Base-by-base conservation (phyloP, 768 basidiomycete genomes). In the Saitozyma podzolica region DNA sequence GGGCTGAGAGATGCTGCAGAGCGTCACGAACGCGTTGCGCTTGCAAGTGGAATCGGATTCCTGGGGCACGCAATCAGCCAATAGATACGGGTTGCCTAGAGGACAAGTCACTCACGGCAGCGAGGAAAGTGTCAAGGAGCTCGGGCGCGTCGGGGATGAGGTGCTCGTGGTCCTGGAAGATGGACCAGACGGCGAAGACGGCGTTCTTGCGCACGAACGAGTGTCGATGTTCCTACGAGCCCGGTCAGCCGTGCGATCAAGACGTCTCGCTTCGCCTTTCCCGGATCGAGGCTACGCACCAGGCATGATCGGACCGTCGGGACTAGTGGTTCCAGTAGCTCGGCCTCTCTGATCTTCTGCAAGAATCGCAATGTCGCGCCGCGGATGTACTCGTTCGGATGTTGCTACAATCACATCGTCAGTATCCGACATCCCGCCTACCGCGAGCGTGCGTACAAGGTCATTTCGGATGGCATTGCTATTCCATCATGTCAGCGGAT, bases 311-410 rank as follows among this genome's bases (percentile, higher is more conserved):
- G 88, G 77, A 91, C 92, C 48, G 89, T 92, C 11, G 96, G 96
- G 63, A 98, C 85, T 64, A 98, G 86, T 29, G 96, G 96, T 82
- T 98, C 96, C 29, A 98, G 86, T 11, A 98, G 86, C 78, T 99
- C 96, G 3, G 86, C 83, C 70, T 98, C 96, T 79, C 90, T 89
- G 56, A 99, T 89, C 83, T 99, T 99, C 82, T 95, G 91, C 11
- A 98, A 85, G 82, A 94, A 95, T 29, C 96, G 89, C 41, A 98
- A 86, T 10, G 92, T 94, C n/a, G 93, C 91, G 50, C 96, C 96
- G 43, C 96, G 90, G 72, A 99, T 96, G 80, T 97, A 99, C 83
- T 99, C 96, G 73, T 99, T 98, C 9, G 95, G 94, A 74, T 99
- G 96, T 93, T 98, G 94, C 90, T 94, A 66, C 7, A 49, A 55